These are phyloP conservation scores for Rickenella mellea DNA, from an alignment of 768 basidiomycete genomes.

Conservation along the genomic window DNA sequence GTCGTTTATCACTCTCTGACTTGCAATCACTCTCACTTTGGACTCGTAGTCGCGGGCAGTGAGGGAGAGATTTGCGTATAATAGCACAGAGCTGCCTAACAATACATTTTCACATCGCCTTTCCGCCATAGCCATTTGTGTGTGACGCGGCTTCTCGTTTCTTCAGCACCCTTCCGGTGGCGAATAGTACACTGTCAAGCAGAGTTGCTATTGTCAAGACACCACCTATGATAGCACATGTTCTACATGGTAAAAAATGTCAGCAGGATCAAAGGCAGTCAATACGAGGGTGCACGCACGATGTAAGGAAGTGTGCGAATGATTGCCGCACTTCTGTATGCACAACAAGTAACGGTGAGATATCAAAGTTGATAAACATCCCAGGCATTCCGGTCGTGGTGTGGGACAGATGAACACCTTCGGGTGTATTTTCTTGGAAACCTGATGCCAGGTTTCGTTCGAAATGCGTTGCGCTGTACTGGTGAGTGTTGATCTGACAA, in stretches of 20 bases:
- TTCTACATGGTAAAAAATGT: conserved; percentile 42
- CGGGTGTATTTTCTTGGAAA: conserved; percentile 40
- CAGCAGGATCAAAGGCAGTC: conserved; percentile 1
- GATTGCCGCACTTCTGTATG: conserved; percentile 88
- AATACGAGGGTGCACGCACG: conserved; percentile 42
- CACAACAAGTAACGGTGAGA: conserved; percentile 91
- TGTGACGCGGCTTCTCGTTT: conserved; percentile 33
- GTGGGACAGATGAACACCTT: conserved; percentile 68
- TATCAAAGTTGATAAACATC: conserved; percentile 86
- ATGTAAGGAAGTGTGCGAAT: conserved; percentile 96
- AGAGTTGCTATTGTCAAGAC: conserved; percentile 91
- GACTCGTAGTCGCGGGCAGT: too few species aligned
- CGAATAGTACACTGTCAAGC: conserved; percentile 80
- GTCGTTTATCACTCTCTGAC: too few species aligned
- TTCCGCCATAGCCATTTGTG: too few species aligned
- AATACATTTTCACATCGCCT: too few species aligned
- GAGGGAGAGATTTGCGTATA: too few species aligned
- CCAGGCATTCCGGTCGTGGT: conserved; percentile 67
- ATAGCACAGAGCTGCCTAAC: too few species aligned
- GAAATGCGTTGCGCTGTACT: conserved; percentile 94
- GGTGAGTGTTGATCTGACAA: conserved; percentile 71
- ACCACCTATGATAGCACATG: conserved; percentile 96
- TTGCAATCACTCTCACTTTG: too few species aligned
- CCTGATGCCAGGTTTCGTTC: conserved; percentile 81
- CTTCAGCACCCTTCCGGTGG: conserved; percentile 66